Evolutionary conservation across 2,329 filamentous ascomycete genomes (phyloP).

Genomic region (Raffaelea ambrosiae): DNA sequence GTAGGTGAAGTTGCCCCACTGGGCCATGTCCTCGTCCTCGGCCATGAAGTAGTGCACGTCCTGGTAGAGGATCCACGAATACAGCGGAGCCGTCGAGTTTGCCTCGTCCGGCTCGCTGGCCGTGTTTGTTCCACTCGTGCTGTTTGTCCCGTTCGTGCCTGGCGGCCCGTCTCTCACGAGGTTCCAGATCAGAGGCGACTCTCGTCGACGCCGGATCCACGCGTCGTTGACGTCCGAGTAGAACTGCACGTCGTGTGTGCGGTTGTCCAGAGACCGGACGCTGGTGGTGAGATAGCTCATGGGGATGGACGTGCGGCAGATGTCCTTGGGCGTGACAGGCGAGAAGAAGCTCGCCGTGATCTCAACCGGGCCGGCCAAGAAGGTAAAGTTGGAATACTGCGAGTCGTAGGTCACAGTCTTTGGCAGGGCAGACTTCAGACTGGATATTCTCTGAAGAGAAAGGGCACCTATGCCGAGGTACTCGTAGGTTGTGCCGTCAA

Average conservation of each 20-base stretch:
- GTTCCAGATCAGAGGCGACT: conserved; percentile 50
- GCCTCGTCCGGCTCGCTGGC: not conserved
- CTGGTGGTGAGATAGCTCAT: conserved; percentile 65
- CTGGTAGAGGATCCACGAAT: conserved; percentile 11
- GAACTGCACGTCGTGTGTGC: conserved; percentile 36
- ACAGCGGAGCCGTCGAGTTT: conserved; percentile 3
- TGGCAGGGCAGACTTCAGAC: conserved; percentile 12
- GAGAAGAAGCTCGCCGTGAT: conserved; percentile 49
- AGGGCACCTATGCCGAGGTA: conserved; percentile 34
- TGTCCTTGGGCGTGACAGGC: conserved; percentile 67
- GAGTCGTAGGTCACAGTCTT: conserved; percentile 12
- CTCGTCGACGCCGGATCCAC: conserved; percentile 59
- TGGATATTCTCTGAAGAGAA: conserved; percentile 24
- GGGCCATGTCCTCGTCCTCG: conserved; percentile 36
- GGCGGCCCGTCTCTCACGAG: conserved; percentile 41
- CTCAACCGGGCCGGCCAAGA: conserved; percentile 21
- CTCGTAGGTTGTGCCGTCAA: conserved; percentile 23
- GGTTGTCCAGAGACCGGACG: conserved; percentile 49
- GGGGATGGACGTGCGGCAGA: conserved; percentile 66
- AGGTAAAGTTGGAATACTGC: conserved; percentile 6
- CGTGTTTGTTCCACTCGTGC: not conserved
- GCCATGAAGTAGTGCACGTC: conserved; percentile 8
- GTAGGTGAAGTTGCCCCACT: conserved; percentile 29
- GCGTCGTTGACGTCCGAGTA: conserved; percentile 61
- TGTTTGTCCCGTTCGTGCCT: conserved; percentile 29